Conservation (phyloP, 805 yeast species). For the Zygotorulaspora danielsina region DNA sequence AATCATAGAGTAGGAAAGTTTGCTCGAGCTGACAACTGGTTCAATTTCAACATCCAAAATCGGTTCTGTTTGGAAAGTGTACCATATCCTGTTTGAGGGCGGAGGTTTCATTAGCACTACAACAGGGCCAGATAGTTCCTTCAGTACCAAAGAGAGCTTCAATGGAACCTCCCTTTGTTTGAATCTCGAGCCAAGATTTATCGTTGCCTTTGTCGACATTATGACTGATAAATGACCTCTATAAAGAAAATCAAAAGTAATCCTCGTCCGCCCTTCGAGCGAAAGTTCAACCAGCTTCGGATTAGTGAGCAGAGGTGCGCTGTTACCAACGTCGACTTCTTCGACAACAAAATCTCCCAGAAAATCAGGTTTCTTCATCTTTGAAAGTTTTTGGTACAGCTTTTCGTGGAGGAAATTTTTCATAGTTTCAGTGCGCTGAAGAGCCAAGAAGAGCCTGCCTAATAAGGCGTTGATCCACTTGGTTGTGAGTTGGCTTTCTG, state of each 20-base stretch:
- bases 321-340: slow-evolving; percentile 66
- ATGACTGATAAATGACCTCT: slow-evolving; percentile 72
- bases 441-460: slow-evolving; percentile 75
- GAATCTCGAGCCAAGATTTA: slow-evolving; percentile 73
- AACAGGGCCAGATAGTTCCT: slow-evolving; percentile 68
- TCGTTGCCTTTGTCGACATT: slow-evolving; percentile 72
- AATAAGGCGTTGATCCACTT: slow-evolving; percentile 87
- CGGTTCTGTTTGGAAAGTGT: slow-evolving; percentile 78
- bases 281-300: slow-evolving; percentile 66
- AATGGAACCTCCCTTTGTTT: slow-evolving; percentile 72
- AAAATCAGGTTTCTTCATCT: slow-evolving; percentile 83
- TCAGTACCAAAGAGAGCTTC: slow-evolving; percentile 62
- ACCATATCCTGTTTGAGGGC: slow-evolving; percentile 90
- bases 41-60: slow-evolving; percentile 69
- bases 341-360: slow-evolving; percentile 76
- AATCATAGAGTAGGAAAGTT: slow-evolving; percentile 69
- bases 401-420: slow-evolving; percentile 53
- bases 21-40: slow-evolving; percentile 86
- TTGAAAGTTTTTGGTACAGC: slow-evolving; percentile 66
- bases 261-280: slow-evolving; percentile 72
- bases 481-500: slow-evolving; percentile 77
- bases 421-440: slow-evolving; percentile 67
- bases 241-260: slow-evolving; percentile 61
- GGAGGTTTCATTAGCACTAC: slow-evolving; percentile 74
- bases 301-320: slow-evolving; percentile 75